Conservation (phyloP, 2,329 filamentous ascomycete genomes). For the Fusarium nygamai region DNA sequence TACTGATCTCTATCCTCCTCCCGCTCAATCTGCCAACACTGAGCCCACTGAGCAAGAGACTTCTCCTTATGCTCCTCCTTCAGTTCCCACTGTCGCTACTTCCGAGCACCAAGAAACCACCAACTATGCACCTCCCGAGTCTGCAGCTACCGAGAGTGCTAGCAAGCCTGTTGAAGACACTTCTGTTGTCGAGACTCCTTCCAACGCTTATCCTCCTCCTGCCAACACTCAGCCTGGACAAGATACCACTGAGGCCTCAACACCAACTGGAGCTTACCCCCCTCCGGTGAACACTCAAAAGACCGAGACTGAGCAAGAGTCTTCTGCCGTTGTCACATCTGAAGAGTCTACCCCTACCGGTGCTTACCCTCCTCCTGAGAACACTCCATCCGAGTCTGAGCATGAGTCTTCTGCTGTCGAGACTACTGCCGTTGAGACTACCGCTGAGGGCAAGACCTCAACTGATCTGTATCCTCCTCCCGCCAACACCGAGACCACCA, state of each 20-base stretch:
- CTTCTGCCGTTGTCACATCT: not conserved
- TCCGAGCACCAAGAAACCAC: constrained; percentile 7
- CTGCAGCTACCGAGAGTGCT: constrained; percentile 1
- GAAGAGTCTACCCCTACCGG: not conserved
- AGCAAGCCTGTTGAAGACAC: constrained; percentile 13
- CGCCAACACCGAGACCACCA: constrained; percentile 5
- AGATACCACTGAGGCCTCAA: not conserved
- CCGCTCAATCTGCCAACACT: not conserved
- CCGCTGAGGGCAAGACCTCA: not conserved
- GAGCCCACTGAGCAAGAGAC: constrained; percentile 12
- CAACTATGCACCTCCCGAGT: constrained; percentile 8
- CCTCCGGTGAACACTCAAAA: not conserved
- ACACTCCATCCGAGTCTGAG: not conserved
- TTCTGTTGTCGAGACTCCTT: not conserved
- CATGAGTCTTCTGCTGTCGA: not conserved
- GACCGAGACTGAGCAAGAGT: not conserved
- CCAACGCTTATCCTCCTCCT: not conserved
- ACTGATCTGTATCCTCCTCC: constrained; percentile 23
- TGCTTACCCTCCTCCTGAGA: not conserved
- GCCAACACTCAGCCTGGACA: not conserved
- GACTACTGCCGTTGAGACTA: not conserved
- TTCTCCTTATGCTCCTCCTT: constrained; percentile 7
- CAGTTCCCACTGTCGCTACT: constrained; percentile 17
- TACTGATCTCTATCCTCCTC: not conserved
- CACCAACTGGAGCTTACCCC: not conserved